Evolutionary conservation across 2,329 filamentous ascomycete species (phyloP), one percentile per base, ranked within the genome.

Genomic region (Dothistroma septosporum): DNA sequence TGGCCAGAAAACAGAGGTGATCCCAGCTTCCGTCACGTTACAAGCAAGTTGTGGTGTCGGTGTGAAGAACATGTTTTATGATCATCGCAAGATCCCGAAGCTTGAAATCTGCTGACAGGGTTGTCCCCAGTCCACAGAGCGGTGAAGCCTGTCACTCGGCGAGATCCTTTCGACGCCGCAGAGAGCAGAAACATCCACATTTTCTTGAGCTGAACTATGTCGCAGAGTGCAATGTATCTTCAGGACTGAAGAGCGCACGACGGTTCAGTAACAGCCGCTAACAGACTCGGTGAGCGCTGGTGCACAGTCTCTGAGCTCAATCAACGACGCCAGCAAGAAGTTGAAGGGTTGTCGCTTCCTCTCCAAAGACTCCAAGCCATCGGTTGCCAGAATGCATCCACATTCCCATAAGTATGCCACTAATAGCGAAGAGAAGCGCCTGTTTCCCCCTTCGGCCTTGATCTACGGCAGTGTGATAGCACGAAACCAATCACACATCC

Each of bases 161-260:
- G 33, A 11, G 3, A 16, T 37, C 33, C 41, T 9, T 16, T 44
- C 41, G 14, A 8, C 41, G 14, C 4, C 41, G 14, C 41, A 33
- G n/a, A 33, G 4, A 8, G 9, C 22, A 22, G 53, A 57, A 10
- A 60, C 31, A 12, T 32, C n/a, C 8, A 44, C n/a, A 44, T 44
- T 8, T 44, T 44, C 41, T 19, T 44, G 41, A 44, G 41, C 41
- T 44, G 41, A 44, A 9, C 4, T 44, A 19, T n/a, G 2, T 44
- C 14, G 41, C 21, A 74, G 53, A 76, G 78, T 57, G 76, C 76
- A 32, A 70, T 75, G 55, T 72, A 72, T 28, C 53, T 71, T 78
- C 28, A 75, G 78, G 60, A 76, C 75, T 31, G 75, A 76, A 52
- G 76, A 78, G 63, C 74, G 76, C 35, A 73, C 59, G 21, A 66